Percentiles rank a stretch among this genome's conserved stretches.
Conservation (phyloP, 2,329 filamentous ascomycete genomes). For the Fusarium avenaceum region DNA sequence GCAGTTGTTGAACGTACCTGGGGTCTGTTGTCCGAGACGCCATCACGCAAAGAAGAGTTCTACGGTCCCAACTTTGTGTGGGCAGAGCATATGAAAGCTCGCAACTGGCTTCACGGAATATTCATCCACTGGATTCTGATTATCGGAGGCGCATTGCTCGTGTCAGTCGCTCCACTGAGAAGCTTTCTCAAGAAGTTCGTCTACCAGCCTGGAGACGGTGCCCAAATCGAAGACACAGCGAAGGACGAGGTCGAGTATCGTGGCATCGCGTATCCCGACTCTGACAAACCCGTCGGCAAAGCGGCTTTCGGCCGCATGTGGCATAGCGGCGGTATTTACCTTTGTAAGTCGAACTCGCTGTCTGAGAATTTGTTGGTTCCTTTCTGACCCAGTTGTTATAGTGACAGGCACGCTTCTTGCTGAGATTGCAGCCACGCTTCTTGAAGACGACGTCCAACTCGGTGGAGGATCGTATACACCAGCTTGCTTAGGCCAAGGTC, state of each 20-base stretch:
- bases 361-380: background rate
- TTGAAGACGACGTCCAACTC: conserved; percentile 72
- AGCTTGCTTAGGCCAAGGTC: conserved; percentile 76
- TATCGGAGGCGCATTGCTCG: conserved; percentile 60
- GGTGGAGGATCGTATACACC: conserved; percentile 79
- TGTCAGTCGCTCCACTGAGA: conserved; percentile 61
- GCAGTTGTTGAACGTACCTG: conserved; percentile 72
- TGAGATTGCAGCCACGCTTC: conserved; percentile 74
- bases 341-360: conserved; percentile 61
- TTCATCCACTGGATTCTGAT: conserved; percentile 63
- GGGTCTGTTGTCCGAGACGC: conserved; percentile 67
- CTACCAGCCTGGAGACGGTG: conserved; percentile 68
- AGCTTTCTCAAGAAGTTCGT: conserved; percentile 60
- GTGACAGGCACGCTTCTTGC: conserved; percentile 75
- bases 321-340: conserved; percentile 74
- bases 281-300: conserved; percentile 57
- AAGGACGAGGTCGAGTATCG: conserved; percentile 74
- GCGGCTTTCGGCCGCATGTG: conserved; percentile 68
- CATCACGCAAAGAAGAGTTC: conserved; percentile 59
- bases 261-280: conserved; percentile 73
- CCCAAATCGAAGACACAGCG: conserved; percentile 64
- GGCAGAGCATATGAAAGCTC: conserved; percentile 65
- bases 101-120: conserved; percentile 65
- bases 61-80: conserved; percentile 75
- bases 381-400: conserved; percentile 50